phyloP scores from a whole-genome alignment of 805 yeast genomes.

The Saturnispora diversa region DNA sequence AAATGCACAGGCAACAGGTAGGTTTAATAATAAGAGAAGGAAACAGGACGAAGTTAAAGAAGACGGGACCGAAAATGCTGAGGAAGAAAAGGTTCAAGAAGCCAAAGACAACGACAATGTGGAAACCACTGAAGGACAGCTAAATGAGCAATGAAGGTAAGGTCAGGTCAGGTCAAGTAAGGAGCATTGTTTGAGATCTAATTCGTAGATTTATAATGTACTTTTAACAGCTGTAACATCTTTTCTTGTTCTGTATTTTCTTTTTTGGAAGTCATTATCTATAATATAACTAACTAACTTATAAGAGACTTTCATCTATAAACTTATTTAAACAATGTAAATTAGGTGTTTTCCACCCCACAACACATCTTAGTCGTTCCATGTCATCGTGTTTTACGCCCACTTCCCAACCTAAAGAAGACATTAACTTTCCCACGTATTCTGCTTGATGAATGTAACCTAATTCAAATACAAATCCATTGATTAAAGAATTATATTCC shows the following conservation, averaged over 20 bases:
- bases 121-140: too few relatives aligned
- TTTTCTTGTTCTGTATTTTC: too few relatives aligned
- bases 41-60: too few relatives aligned
- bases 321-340: background rate
- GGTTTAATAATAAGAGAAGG: conserved; percentile 43
- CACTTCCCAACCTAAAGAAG: conserved; percentile 31
- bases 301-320: too few relatives aligned
- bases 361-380: conserved; percentile 48
- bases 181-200: too few relatives aligned
- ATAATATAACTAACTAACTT: too few relatives aligned
- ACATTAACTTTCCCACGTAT: conserved; percentile 10
- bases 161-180: too few relatives aligned
- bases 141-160: too few relatives aligned
- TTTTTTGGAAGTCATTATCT: too few relatives aligned
- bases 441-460: conserved; percentile 55
- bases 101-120: too few relatives aligned
- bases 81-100: conserved; percentile 10
- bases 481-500: conserved; percentile 34
- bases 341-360: conserved; percentile 43
- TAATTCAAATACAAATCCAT: conserved; percentile 68
- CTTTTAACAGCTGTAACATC: too few relatives aligned
- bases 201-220: too few relatives aligned
- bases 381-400: conserved; percentile 45
- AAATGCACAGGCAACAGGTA: conserved; percentile 59
- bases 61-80: conserved; percentile 10